phyloP scores from a whole-genome alignment of 768 basidiomycete genomes.

The Chiua virens region DNA sequence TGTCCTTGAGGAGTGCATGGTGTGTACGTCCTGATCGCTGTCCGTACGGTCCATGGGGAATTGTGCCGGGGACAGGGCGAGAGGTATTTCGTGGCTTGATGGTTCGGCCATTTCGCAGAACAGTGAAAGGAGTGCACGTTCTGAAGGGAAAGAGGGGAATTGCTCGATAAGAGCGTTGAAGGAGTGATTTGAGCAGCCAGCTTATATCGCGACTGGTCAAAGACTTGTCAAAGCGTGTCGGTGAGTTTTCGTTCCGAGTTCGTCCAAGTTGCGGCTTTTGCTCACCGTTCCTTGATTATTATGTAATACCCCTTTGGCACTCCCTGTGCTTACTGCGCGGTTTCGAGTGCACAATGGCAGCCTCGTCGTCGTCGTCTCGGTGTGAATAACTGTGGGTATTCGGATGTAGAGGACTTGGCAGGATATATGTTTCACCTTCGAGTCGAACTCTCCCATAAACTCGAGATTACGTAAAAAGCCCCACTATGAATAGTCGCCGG shows the following conservation, averaged over 20 bases:
- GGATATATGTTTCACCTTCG: too few species aligned
- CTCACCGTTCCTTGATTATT: slow-evolving; percentile 10
- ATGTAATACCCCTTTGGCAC: not conserved
- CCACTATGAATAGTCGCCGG: too few species aligned
- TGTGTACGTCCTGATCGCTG: slow-evolving; percentile 9
- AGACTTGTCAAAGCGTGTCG: too few species aligned
- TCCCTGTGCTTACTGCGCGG: too few species aligned
- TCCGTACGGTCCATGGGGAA: slow-evolving; percentile 3
- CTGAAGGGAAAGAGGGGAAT: not conserved
- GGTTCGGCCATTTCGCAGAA: slow-evolving; percentile 34
- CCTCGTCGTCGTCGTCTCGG: too few species aligned
- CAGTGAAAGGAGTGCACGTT: slow-evolving; percentile 1
- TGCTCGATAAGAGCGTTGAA: not conserved
- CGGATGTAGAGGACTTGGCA: too few species aligned
- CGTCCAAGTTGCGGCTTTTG: slow-evolving; percentile 4
- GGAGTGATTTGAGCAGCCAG: not conserved
- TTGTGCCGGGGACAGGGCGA: not conserved
- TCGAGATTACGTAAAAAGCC: too few species aligned
- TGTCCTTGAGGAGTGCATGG: slow-evolving; percentile 12
- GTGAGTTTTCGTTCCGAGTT: not conserved
- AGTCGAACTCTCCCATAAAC: too few species aligned
- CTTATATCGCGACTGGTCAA: not conserved
- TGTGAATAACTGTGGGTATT: too few species aligned
- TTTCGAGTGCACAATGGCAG: too few species aligned
- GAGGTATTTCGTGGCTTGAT: slow-evolving; percentile 52